Evolutionary conservation across 1,139 yeast genomes (phyloP), one percentile per base, ranked within the genome.

Genomic region (Suhomyces wounanorum): DNA sequence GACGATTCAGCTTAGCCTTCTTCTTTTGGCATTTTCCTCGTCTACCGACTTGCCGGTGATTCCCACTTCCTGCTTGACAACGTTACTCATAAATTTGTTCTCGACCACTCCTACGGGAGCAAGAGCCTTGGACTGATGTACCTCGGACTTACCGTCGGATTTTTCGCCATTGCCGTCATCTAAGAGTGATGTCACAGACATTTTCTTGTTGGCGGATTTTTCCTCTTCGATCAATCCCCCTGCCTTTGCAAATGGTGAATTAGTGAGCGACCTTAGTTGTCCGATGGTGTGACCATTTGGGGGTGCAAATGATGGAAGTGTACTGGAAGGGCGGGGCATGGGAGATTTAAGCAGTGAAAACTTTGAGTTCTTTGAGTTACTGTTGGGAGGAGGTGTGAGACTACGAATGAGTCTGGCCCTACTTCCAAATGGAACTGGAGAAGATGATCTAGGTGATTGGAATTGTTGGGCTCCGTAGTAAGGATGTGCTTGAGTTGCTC

Each of bases 141-240:
- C 25, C 26, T 37, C 40, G 26, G 17, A n/a, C 41, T 39, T 14
- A n/a, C 11, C 41, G 30, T 23, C 41, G 30, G 41, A 14, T 30
- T 40, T 33, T 13, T 11, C 18, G 30, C 14, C 16, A 40, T 13
- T 14, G 3, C 35, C 30, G 10, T 56, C 64, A 26, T 64, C 73
- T 45, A 72, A 61, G 47, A 72, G 59, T 17, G 74, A 70, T 36
- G 62, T 64, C 13, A 72, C 73, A 28, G 71, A 65, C 2, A 72
- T 74, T 47, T 57, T 56, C 48, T 68, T 69, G 45, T 56, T 58
- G 28, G 33, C 33, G 14, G 28, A 16, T 14, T 42, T 33, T 18
- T 50, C 50, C 23, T 42, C 48, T 8, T 53, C 58, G 28, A 11
- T 26, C 21, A 18, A 9, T 5, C 48, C 50, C 8, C 47, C 36